Base-by-base conservation (phyloP, 192 early-diverging fungal species). In the Backusella tarrabulga region DNA sequence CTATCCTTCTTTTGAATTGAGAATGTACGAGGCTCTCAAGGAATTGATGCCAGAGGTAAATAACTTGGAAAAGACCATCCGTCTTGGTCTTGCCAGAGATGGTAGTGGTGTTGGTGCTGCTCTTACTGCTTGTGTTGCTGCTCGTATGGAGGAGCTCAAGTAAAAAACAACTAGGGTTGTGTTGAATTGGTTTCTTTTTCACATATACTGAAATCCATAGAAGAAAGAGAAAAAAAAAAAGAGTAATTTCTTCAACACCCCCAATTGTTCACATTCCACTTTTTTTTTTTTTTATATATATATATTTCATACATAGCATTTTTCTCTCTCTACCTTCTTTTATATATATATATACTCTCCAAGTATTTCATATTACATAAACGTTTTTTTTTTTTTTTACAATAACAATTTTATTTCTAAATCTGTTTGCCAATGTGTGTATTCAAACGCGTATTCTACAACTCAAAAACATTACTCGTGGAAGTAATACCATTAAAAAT, bases 401-500 rank as follows among this genome's bases (percentile, higher is more conserved):
- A n/a, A 36, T 38, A 67, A 11, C 11, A 66, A 32, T 32, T 67
- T 42, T 12, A 73, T 29, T 50, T 50, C 29, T 32, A 32, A 32
- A 32, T 32, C 29, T 26, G 4, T 52, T 40, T 70, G 9, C 15
- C 15, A 36, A 15, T 70, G n/a, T 38, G 6, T 35, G 12, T 23
- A 38, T 41, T 36, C 1, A 5, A 52, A 60, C 52, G 7, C 34
- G 35, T 17, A 4, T 34, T 34, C 7, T 71, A 77, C 60, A 77
- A 34, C 32, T 79, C 72, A 79, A 79, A 75, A 35, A 79, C 73
- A 23, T 44, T 71, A 19, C 78, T 85, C 5, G 85, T 89, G 12
- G 91, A 86, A 44, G 86, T 87, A 38, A 95, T 88, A 32, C 95
- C 95, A 77, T 98, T 92, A 77, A 95, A 93, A 15, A 99, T 83